Evolutionary conservation across 352 stramenopile species (phyloP).

Genomic region (Phytophthora capsici): DNA sequence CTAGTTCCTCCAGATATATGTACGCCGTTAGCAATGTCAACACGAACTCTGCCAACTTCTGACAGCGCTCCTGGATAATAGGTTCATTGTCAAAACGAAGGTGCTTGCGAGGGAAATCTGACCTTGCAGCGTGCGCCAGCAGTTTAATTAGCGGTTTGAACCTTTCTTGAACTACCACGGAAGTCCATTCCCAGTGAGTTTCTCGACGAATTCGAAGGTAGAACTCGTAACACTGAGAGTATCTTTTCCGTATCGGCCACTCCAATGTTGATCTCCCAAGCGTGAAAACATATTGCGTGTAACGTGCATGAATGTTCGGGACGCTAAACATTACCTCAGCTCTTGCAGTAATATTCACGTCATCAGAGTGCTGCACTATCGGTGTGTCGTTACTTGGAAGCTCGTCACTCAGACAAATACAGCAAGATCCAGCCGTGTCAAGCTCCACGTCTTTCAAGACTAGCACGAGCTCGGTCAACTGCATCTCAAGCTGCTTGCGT

Average conservation of each 20-base stretch:
- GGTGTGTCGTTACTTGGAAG: neutral
- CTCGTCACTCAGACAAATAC: neutral
- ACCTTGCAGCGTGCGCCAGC: neutral
- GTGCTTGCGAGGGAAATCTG: slow-evolving; percentile 1
- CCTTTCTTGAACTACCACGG: neutral
- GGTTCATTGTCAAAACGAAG: neutral
- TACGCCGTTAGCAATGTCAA: neutral
- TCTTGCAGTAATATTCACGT: neutral
- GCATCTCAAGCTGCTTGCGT: slow-evolving; percentile 1
- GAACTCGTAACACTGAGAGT: neutral
- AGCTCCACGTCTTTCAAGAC: slow-evolving; percentile 1
- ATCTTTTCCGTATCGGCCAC: neutral
- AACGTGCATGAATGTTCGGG: neutral
- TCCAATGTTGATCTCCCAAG: neutral
- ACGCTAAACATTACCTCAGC: neutral
- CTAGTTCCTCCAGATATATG: neutral
- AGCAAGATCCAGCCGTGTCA: neutral
- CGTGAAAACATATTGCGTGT: slow-evolving; percentile 1
- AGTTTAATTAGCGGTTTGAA: neutral
- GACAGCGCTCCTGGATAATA: slow-evolving; percentile 2
- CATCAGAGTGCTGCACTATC: neutral
- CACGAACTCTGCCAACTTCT: neutral
- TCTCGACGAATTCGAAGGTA: neutral
- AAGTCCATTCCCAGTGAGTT: neutral
- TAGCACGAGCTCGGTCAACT: neutral